phyloP scores from a whole-genome alignment of 257 asterid species.

The Perilla frutescens region DNA sequence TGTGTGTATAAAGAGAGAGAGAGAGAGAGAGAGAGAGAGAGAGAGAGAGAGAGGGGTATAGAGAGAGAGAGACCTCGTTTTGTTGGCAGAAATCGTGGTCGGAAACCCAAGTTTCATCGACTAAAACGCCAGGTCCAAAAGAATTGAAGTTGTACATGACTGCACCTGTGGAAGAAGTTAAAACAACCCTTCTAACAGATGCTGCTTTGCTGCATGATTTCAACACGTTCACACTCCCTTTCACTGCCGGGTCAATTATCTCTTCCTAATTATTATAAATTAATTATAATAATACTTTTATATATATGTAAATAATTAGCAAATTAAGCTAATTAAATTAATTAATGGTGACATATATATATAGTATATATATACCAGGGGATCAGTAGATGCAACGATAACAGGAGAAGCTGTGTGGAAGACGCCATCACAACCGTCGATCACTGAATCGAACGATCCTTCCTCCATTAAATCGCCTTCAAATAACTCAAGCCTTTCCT shows the following conservation, averaged over 20 bases:
- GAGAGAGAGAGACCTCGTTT: slow-evolving; percentile 26
- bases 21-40: too few relatives aligned
- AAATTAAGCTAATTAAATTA: too few relatives aligned
- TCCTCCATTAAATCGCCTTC: slow-evolving; percentile 31
- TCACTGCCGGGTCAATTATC: slow-evolving; percentile 62
- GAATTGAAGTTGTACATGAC: slow-evolving; percentile 32
- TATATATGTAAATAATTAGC: too few relatives aligned
- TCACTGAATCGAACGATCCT: not conserved
- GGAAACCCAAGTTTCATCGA: slow-evolving; percentile 64
- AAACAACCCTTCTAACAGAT: slow-evolving; percentile 52
- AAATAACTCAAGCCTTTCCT: slow-evolving; percentile 51
- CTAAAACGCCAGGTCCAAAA: slow-evolving; percentile 28
- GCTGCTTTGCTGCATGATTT: slow-evolving; percentile 44
- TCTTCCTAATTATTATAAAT: slow-evolving; percentile 14
- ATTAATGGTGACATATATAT: too few relatives aligned
- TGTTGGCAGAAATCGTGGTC: slow-evolving; percentile 46
- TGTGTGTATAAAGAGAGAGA: not conserved
- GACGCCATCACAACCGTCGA: slow-evolving; percentile 60
- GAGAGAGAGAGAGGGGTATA: too few relatives aligned
- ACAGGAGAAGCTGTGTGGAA: slow-evolving; percentile 67
- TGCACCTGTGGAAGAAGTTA: slow-evolving; percentile 59
- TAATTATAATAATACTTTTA: too few relatives aligned
- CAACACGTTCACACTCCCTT: slow-evolving; percentile 52
- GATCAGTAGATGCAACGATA: slow-evolving; percentile 29
- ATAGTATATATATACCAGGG: slow-evolving; percentile 17